phyloP scores from a whole-genome alignment of 2,329 filamentous ascomycete species.

The Aspergillus versicolor region DNA sequence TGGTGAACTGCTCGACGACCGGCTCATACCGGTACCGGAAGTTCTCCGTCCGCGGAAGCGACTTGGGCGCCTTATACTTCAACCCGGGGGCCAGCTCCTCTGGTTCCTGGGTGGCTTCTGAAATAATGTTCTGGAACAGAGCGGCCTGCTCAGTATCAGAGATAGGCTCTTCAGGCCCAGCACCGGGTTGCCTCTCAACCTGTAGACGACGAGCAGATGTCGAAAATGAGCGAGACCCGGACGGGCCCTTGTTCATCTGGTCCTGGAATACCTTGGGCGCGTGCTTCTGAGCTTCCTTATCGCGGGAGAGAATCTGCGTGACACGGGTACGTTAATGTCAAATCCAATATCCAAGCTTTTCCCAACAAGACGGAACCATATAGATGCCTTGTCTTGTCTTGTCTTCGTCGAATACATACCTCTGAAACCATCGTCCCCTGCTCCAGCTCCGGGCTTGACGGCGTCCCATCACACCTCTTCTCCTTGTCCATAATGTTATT shows the following conservation, averaged over 20 bases:
- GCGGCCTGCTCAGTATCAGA: constrained; percentile 27
- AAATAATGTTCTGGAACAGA: constrained; percentile 38
- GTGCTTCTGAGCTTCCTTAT: constrained; percentile 61
- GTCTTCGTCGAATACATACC: constrained; percentile 37
- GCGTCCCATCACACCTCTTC: constrained; percentile 41
- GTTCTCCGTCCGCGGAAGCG: constrained; percentile 62
- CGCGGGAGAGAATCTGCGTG: constrained; percentile 61
- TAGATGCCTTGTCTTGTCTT: too few species aligned
- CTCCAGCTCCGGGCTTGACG: constrained; percentile 57
- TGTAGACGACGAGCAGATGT: constrained; percentile 49
- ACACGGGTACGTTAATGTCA: not conserved
- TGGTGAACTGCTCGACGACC: constrained; percentile 81
- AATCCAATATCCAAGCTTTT: too few species aligned
- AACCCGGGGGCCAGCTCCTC: constrained; percentile 55
- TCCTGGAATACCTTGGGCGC: constrained; percentile 68
- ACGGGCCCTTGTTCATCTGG: constrained; percentile 35
- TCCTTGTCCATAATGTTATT: constrained; percentile 54
- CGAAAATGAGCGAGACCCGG: constrained; percentile 56
- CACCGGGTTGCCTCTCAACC: constrained; percentile 22
- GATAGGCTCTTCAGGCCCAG: not conserved
- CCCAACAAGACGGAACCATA: too few species aligned
- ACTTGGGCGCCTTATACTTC: constrained; percentile 73
- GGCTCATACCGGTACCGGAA: constrained; percentile 83
- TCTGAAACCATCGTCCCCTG: constrained; percentile 68
- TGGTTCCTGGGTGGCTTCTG: constrained; percentile 32